These are phyloP conservation scores for Castanea mollissima DNA, from an alignment of 306 rosid species.

Conservation along the genomic window DNA sequence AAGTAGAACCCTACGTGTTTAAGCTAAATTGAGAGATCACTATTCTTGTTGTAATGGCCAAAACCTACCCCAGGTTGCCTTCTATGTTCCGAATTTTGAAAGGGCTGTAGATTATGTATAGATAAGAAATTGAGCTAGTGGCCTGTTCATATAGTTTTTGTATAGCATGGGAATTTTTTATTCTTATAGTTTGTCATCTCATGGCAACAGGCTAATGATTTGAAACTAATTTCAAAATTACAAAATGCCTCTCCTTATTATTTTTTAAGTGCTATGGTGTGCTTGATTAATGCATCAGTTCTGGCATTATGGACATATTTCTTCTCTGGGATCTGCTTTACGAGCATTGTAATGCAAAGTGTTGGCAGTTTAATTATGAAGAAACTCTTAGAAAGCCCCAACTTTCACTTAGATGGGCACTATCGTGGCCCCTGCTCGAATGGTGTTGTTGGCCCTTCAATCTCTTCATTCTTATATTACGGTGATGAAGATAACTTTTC, in stretches of 20 bases:
- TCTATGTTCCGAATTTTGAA: not conserved
- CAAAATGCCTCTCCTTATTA: not conserved
- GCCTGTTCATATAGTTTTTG: conserved; percentile 10
- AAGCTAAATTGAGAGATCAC: not conserved
- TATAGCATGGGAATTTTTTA: not conserved
- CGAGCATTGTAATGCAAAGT: not conserved
- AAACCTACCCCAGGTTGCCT: conserved; percentile 3
- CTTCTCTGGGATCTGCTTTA: not conserved
- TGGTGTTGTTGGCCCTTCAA: no score
- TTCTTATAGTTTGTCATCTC: not conserved
- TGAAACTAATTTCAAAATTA: not conserved
- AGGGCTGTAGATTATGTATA: conserved; percentile 25
- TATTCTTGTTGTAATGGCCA: not conserved
- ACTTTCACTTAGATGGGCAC: no score
- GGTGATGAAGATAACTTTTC: no score
- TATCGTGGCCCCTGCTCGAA: no score
- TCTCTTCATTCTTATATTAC: no score
- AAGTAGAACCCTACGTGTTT: not conserved
- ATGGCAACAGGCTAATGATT: not conserved
- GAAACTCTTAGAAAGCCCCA: not conserved
- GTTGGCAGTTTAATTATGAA: not conserved
- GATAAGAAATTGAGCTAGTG: conserved; percentile 12
- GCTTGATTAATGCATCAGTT: not conserved
- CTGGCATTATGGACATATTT: not conserved
- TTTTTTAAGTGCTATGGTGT: not conserved